A percentile compares a stretch with the other conserved stretches of the same genome.
Evolutionary conservation across 2,329 filamentous ascomycete species (phyloP).

Genomic region (Stagonosporopsis vannaccii): DNA sequence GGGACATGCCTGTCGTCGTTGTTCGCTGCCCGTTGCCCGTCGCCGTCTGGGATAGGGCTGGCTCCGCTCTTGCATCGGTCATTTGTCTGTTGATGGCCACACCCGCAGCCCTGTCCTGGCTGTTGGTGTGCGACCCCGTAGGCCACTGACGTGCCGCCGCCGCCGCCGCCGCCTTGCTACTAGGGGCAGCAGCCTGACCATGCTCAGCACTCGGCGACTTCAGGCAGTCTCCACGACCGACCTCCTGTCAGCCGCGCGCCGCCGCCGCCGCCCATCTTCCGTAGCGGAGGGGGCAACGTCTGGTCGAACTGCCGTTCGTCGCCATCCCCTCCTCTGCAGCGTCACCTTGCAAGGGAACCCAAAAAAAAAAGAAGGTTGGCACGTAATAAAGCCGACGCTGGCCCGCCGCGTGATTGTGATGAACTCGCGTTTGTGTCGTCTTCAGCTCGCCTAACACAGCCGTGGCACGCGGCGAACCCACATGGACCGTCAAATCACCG

Average conservation of each 20-base stretch:
- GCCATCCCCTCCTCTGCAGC: constrained; percentile 6
- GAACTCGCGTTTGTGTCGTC: constrained; percentile 17
- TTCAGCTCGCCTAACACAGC: constrained; percentile 30
- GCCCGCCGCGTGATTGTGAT: constrained; percentile 21
- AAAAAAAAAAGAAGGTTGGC: not conserved
- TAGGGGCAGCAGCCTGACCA: constrained; percentile 20
- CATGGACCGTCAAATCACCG: constrained; percentile 37
- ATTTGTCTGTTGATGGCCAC: constrained; percentile 26
- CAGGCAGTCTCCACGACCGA: constrained; percentile 32
- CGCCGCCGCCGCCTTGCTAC: constrained; percentile 29
- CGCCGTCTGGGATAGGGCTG: constrained; percentile 44
- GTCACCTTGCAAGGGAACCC: not conserved
- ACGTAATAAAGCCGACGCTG: constrained; percentile 30
- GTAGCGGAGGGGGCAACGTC: constrained; percentile 27
- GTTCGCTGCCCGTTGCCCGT: constrained; percentile 15
- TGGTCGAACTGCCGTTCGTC: constrained; percentile 27
- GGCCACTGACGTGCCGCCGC: constrained; percentile 36
- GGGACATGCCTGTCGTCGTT: constrained; percentile 19
- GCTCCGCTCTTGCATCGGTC: constrained; percentile 39
- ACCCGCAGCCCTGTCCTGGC: constrained; percentile 23
- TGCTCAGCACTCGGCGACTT: constrained; percentile 40
- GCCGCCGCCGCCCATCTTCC: constrained; percentile 22
- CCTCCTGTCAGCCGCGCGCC: constrained; percentile 39
- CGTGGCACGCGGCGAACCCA: constrained; percentile 33
- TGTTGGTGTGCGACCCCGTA: constrained; percentile 36